Base-by-base conservation (phyloP, 768 basidiomycete species). In the Xanthoconium stramineum region DNA sequence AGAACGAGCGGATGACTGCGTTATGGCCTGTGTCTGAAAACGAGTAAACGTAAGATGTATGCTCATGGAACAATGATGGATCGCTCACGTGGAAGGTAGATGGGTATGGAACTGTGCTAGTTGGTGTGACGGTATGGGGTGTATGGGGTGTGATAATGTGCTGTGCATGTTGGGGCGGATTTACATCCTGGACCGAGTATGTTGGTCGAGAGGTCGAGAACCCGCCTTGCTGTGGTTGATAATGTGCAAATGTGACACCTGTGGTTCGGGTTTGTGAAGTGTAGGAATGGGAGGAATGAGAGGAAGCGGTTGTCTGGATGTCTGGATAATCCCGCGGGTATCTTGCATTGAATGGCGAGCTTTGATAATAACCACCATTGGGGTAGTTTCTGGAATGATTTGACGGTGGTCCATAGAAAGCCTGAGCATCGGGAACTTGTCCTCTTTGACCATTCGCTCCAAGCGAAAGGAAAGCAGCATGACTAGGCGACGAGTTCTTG, bases 221-320 rank as follows among this genome's bases (percentile, higher is more conserved):
- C 10, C 69, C 74, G 17, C 71, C 71, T 57, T 69, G 74, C 38
- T 72, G 69, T 12, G 72, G 72, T 20, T 74, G 74, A 61, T 74
- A 74, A 45, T 74, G 72, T 30, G 73, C 72, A 57, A 74, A 74
- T 11, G 72, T 73, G 48, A 75, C 66, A 14, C 65, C 59, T 39
- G 65, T 15, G 9, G 69, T 43, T 35, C 60, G 68, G 7, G 64
- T 43, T 28, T 65, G 62, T 40, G 69, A 42, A 42, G 56, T 24
- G 24, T 58, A 58, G n/a, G 64, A 45, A 19, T 58, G 63, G 10
- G 70, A 42, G 1, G 63, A 24, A 30, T 55, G 52, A 30, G 55
- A 57, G 49, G 69, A 24, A 35, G 45, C 33, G 48, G 64, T 37
- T 32, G 61, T 49, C 45, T 56, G 61, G 19, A 49, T 29, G 47